phyloP scores from a whole-genome alignment of 345 rosid species.

The Euphorbia peplus region DNA sequence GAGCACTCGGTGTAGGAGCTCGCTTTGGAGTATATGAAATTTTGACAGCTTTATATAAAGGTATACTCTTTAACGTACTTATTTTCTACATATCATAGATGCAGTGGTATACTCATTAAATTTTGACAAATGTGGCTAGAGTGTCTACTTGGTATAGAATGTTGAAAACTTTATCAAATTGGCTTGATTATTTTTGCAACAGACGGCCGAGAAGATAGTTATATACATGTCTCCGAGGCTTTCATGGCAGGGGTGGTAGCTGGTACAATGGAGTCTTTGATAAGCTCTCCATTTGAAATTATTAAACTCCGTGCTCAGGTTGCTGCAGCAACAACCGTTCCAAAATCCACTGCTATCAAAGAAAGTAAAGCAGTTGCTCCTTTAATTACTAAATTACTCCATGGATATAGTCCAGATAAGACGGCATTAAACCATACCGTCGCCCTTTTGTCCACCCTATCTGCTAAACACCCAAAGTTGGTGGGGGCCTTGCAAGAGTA shows the following conservation, averaged over 20 bases:
- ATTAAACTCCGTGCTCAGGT: conserved; percentile 78
- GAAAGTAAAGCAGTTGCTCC: conserved; percentile 43
- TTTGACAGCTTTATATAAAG: conserved; percentile 75
- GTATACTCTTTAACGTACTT: conserved; percentile 28
- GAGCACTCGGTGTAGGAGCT: conserved; percentile 63
- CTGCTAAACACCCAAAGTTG: conserved; percentile 64
- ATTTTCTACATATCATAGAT: not conserved
- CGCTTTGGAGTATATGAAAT: conserved; percentile 86
- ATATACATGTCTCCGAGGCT: conserved; percentile 68
- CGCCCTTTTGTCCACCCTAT: conserved; percentile 67
- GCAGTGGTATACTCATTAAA: no score
- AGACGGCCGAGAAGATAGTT: conserved; percentile 83
- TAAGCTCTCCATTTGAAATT: conserved; percentile 77
- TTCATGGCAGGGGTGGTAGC: conserved; percentile 72
- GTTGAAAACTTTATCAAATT: not conserved
- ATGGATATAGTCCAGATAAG: conserved; percentile 58
- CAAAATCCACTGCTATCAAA: conserved; percentile 29
- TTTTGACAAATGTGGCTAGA: not conserved
- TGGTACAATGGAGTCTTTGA: conserved; percentile 71
- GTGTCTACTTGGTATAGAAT: not conserved
- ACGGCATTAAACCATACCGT: conserved; percentile 56
- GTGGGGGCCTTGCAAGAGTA: conserved; percentile 60
- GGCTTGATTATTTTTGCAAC: conserved; percentile 20
- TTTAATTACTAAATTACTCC: conserved; percentile 41
- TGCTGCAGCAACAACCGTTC: conserved; percentile 56